Base-by-base conservation (phyloP, 192 early-diverging fungal genomes). In the Geosiphon pyriformis region DNA sequence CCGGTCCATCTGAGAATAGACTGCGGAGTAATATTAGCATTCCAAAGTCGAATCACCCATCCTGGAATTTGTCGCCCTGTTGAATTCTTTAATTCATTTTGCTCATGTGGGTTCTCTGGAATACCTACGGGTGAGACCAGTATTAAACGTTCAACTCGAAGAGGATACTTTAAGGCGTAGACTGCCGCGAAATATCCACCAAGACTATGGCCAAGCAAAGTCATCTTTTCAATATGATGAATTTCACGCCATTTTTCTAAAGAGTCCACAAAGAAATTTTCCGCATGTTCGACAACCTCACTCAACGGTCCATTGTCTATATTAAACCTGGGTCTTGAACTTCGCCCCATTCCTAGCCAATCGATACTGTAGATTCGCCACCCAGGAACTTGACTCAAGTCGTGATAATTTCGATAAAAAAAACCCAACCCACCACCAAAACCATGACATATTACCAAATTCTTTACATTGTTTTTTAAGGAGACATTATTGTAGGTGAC, bases 301-400 rank as follows among this genome's bases (percentile, higher is more conserved):
- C 87, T 74, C 69, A 74, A 66, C 55, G 72, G 67, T 59, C 50
- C 78, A 52, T 68, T 78, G 37, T 61, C 61, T 55, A 83, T 75
- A 4, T 67, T 71, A 70, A 88, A 94, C 22, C 77, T 75, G 18
- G 91, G 89, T 4, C 93, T 79, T n/a, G 88, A 87, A 68, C 83
- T 87, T 70, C 90, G 84, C 34, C 90, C 95, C 92, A 93, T 95
- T n/a, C 95, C 94, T 1, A 98, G 79, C 95, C 95, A 98, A 82
- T 98, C 95, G 42, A 90, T 78, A 18, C 87, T 79, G 67, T 87
- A 87, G 23, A 89, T 73, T 31, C 81, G 78, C 32, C 77, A 85
- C 7, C 81, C 83, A 12, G 78, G 78, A 18, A 81, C 71, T 52
- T 81, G 75, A 25, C 70, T 70, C 0, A 90, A 62, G 46, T 68